These are phyloP conservation scores for Populus ilicifolia DNA, from an alignment of 345 rosid genomes.

Conservation along the genomic window DNA sequence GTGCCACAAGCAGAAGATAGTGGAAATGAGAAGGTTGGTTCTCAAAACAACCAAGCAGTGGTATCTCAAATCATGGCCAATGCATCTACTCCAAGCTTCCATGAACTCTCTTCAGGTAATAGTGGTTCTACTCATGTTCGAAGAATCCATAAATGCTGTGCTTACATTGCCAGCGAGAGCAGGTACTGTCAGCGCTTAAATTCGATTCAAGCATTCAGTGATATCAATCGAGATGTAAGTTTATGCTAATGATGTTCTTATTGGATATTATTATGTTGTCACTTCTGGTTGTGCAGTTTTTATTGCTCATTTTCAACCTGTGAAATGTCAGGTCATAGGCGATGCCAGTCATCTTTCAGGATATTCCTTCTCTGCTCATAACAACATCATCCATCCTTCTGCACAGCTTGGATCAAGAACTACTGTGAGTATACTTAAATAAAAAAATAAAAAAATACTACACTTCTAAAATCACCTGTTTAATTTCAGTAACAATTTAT, in stretches of 20 bases:
- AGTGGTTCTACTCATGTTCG: constrained; percentile 38
- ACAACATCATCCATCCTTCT: constrained; percentile 74
- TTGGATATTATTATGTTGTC: neutral
- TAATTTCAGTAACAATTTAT: neutral
- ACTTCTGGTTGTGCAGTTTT: neutral
- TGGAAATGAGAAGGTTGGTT: constrained; percentile 52
- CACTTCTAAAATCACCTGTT: neutral
- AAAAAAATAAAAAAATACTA: neutral
- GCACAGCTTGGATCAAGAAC: constrained; percentile 88
- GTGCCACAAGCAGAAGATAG: constrained; percentile 54
- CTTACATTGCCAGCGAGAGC: constrained; percentile 69
- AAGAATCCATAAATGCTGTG: constrained; percentile 85
- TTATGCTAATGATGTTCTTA: neutral
- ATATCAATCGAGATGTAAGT: constrained; percentile 92
- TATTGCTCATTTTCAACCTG: neutral
- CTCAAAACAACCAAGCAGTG: constrained; percentile 47
- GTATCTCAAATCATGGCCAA: constrained; percentile 65
- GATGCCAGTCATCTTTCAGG: constrained; percentile 87
- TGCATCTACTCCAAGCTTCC: constrained; percentile 71
- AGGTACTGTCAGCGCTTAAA: constrained; percentile 73
- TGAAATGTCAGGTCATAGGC: constrained; percentile 60
- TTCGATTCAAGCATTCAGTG: constrained; percentile 88
- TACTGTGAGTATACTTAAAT: constrained; percentile 37
- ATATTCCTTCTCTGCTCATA: constrained; percentile 69
- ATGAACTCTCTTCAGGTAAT: constrained; percentile 43